Conservation (phyloP, 2,329 filamentous ascomycete species). For the Parafenestella ontariensis region DNA sequence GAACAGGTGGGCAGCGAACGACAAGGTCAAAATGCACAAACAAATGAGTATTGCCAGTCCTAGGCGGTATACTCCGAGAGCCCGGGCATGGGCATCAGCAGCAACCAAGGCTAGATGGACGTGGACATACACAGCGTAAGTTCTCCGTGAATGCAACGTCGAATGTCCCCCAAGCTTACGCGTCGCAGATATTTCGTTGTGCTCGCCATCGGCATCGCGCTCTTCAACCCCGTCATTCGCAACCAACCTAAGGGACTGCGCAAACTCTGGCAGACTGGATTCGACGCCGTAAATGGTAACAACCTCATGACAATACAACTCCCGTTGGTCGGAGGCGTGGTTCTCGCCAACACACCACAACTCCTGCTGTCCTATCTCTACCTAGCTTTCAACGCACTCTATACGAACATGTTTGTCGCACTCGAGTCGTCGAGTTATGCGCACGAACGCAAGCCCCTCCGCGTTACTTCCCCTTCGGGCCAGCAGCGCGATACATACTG, state of each 20-base stretch:
- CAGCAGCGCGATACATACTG: slow-evolving; percentile 53
- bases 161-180: no score
- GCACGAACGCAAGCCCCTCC: slow-evolving; percentile 39
- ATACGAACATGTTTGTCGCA: slow-evolving; percentile 57
- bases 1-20: no score
- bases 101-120: no score
- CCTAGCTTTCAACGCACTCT: slow-evolving; percentile 54
- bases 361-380: slow-evolving; percentile 56
- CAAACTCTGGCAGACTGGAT: slow-evolving; percentile 16
- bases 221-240: not conserved
- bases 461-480: slow-evolving; percentile 47
- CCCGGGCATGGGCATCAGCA: no score
- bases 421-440: slow-evolving; percentile 57
- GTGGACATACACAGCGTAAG: no score
- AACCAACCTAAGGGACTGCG: slow-evolving; percentile 9
- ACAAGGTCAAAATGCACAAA: not conserved
- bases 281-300: slow-evolving; percentile 15
- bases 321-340: slow-evolving; percentile 16
- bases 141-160: no score
- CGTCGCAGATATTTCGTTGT: not conserved
- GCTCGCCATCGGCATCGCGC: slow-evolving; percentile 3
- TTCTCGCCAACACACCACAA: slow-evolving; percentile 58
- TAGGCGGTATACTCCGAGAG: no score
- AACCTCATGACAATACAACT: slow-evolving; percentile 12
- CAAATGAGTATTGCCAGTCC: no score